Evolutionary conservation across 179 eudicot species (phyloP).

Genomic region (Carnegiea gigantea): DNA sequence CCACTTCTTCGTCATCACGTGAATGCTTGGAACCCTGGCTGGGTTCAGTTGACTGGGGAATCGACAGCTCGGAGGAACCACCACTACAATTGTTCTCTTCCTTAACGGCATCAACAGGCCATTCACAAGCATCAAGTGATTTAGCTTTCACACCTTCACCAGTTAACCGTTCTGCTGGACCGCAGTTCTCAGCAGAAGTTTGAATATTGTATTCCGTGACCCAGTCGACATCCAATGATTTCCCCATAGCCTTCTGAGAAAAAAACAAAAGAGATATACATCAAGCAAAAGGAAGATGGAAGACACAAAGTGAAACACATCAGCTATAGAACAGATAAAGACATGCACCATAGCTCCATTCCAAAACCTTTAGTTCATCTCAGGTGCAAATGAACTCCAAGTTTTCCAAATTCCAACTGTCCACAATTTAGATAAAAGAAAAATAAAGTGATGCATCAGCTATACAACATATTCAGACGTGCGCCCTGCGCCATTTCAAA

Average conservation of each 20-base stretch:
- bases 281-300: not conserved
- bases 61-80: slow-evolving; percentile 29
- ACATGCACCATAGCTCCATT: not conserved
- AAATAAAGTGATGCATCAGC: not conserved
- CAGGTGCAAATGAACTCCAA: not conserved
- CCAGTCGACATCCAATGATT: slow-evolving; percentile 25
- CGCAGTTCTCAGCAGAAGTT: slow-evolving; percentile 20
- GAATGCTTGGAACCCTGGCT: slow-evolving; percentile 48
- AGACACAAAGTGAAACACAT: not conserved
- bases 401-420: not conserved
- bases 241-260: slow-evolving; percentile 39
- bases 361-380: not conserved
- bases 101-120: slow-evolving; percentile 24
- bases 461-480: not conserved
- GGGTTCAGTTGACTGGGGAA: slow-evolving; percentile 31
- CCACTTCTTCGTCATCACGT: slow-evolving; percentile 40
- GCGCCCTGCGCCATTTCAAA: not conserved
- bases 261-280: not conserved
- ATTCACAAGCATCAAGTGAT: slow-evolving; percentile 23
- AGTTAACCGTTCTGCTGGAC: slow-evolving; percentile 12
- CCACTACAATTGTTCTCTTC: slow-evolving; percentile 24
- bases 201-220: slow-evolving; percentile 23
- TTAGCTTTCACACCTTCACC: slow-evolving; percentile 25
- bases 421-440: not conserved
- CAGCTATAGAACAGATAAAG: not conserved